Conservation (phyloP, 2,329 filamentous ascomycete genomes). For the Huntiella omanensis region DNA sequence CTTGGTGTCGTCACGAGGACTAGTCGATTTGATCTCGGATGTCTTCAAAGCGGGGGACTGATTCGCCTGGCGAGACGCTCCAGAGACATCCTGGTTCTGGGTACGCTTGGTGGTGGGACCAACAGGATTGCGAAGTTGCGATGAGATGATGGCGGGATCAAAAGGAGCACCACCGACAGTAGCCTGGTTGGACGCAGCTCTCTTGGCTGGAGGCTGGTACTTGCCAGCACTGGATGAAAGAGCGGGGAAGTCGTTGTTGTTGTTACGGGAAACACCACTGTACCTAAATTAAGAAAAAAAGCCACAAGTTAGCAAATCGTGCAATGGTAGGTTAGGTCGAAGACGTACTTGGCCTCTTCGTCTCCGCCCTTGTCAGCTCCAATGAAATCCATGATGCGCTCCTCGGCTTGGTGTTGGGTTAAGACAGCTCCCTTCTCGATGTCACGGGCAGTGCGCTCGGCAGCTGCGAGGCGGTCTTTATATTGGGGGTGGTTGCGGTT, state of each 20-base stretch:
- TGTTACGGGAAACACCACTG: constrained; percentile 66
- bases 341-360: constrained; percentile 74
- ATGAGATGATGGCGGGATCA: constrained; percentile 79
- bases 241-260: constrained; percentile 38
- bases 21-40: constrained; percentile 17
- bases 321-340: neutral
- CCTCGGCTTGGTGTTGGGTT: constrained; percentile 76
- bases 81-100: constrained; percentile 3
- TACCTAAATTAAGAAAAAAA: constrained; percentile 36
- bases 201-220: constrained; percentile 78
- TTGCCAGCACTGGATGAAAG: constrained; percentile 30
- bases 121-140: constrained; percentile 34
- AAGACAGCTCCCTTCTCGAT: constrained; percentile 60
- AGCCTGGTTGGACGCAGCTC: constrained; percentile 56
- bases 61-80: constrained; percentile 1
- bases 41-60: constrained; percentile 16
- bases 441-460: constrained; percentile 70
- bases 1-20: constrained; percentile 12
- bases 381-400: constrained; percentile 56
- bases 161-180: constrained; percentile 60
- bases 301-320: neutral
- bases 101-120: constrained; percentile 4
- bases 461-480: constrained; percentile 55
- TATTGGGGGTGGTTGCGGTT: constrained; percentile 71
- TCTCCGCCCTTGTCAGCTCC: constrained; percentile 51